phyloP scores from a whole-genome alignment of 1,284 basidiomycete genomes.

The Boletus sp. region DNA sequence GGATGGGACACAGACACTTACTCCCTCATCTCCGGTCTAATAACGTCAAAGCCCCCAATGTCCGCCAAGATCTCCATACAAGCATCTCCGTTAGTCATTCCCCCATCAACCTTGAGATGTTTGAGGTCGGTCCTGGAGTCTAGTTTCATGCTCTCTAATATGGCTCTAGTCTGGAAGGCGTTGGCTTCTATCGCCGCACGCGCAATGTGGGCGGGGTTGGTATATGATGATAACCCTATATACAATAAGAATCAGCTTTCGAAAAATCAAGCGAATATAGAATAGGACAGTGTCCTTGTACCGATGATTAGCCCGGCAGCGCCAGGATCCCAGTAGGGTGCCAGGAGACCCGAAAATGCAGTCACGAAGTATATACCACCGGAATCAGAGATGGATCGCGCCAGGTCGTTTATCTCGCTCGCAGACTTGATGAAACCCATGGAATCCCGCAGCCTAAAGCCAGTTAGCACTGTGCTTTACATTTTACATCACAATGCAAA shows the following conservation, averaged over 20 bases:
- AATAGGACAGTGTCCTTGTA: slow-evolving; percentile 24
- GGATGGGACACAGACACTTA: slow-evolving; percentile 38
- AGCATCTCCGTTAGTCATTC: slow-evolving; percentile 88
- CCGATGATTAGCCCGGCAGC: slow-evolving; percentile 84
- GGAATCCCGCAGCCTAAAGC: slow-evolving; percentile 74
- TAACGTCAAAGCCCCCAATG: slow-evolving; percentile 86
- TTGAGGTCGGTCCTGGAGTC: slow-evolving; percentile 76
- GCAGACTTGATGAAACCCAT: slow-evolving; percentile 82
- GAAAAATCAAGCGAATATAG: not conserved
- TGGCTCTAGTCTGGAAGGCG: slow-evolving; percentile 88
- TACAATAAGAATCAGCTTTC: slow-evolving; percentile 3
- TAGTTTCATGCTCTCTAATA: slow-evolving; percentile 90
- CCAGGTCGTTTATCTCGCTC: slow-evolving; percentile 82
- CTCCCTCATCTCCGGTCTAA: slow-evolving; percentile 96
- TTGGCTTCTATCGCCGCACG: slow-evolving; percentile 92
- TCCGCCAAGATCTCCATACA: slow-evolving; percentile 93
- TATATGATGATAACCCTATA: slow-evolving; percentile 82
- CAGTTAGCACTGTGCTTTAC: slow-evolving; percentile 4
- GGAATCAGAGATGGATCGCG: slow-evolving; percentile 72
- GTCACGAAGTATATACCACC: slow-evolving; percentile 98
- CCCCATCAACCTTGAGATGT: slow-evolving; percentile 89
- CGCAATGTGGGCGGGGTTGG: slow-evolving; percentile 90
- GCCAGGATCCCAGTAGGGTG: slow-evolving; percentile 89
- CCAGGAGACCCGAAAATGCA: slow-evolving; percentile 89
- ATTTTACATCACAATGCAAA: slow-evolving; percentile 7